Evolutionary conservation across 2,329 filamentous ascomycete species (phyloP).

Genomic region (Intubia oerlemansii): DNA sequence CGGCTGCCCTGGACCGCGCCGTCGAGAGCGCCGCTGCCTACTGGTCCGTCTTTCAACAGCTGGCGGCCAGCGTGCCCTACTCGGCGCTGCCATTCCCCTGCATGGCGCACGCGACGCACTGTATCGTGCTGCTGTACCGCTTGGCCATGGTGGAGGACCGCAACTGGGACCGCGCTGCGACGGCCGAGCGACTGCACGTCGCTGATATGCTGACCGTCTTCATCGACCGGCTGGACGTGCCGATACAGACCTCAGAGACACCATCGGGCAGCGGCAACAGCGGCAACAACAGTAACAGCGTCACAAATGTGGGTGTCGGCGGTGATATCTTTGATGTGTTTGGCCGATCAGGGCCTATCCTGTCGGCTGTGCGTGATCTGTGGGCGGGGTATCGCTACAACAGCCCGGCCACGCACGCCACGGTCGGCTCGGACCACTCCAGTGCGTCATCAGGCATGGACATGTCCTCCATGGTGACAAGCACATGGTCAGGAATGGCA

Average conservation of each 20-base stretch:
- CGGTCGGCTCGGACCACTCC: no score
- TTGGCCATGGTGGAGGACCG: slow-evolving; percentile 16
- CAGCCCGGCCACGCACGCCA: no score
- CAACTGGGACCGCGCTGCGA: slow-evolving; percentile 16
- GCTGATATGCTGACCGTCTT: slow-evolving; percentile 12
- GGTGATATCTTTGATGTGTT: slow-evolving; percentile 3
- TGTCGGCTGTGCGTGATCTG: slow-evolving; percentile 4
- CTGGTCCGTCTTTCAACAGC: slow-evolving; percentile 14
- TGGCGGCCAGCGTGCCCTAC: slow-evolving; percentile 11
- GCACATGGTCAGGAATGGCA: no score
- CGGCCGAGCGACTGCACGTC: slow-evolving; percentile 14
- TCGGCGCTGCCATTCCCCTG: slow-evolving; percentile 14
- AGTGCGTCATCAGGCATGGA: no score
- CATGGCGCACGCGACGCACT: slow-evolving; percentile 15
- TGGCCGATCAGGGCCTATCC: slow-evolving; percentile 1
- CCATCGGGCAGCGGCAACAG: no score
- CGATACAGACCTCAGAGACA: no score
- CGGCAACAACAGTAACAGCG: no score
- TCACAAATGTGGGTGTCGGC: no score
- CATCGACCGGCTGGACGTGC: slow-evolving; percentile 6
- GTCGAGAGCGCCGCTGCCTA: slow-evolving; percentile 13
- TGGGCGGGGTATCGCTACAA: no score
- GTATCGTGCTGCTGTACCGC: slow-evolving; percentile 13
- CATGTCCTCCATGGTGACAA: no score
- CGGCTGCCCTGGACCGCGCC: slow-evolving; percentile 4